phyloP scores from a whole-genome alignment of 2,329 filamentous ascomycete genomes.

The Atkinsonella texensis region DNA sequence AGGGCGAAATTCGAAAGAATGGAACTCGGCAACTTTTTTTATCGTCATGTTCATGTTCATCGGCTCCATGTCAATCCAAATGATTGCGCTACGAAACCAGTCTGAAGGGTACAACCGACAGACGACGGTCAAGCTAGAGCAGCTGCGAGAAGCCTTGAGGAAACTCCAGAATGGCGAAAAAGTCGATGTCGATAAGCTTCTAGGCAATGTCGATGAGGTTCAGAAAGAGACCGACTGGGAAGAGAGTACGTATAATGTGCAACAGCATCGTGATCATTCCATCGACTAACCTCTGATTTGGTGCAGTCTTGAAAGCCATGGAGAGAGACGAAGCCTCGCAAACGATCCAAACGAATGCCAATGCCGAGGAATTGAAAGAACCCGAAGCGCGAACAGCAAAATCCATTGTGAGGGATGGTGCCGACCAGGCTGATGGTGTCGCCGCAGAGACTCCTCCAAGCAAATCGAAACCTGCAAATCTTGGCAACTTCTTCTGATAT shows the following conservation, averaged over 20 bases:
- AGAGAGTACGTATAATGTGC: slow-evolving; percentile 45
- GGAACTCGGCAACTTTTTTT: slow-evolving; percentile 75
- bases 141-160: slow-evolving; percentile 65
- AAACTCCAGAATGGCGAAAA: slow-evolving; percentile 59
- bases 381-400: slow-evolving; percentile 10
- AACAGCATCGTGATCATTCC: background rate
- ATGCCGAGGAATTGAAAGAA: slow-evolving; percentile 24
- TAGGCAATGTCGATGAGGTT: slow-evolving; percentile 63
- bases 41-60: slow-evolving; percentile 76
- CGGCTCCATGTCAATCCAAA: slow-evolving; percentile 90
- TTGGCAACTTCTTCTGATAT: slow-evolving; percentile 40
- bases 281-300: slow-evolving; percentile 8
- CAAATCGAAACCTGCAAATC: slow-evolving; percentile 18
- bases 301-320: slow-evolving; percentile 50
- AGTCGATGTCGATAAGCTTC: slow-evolving; percentile 70
- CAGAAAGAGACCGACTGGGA: slow-evolving; percentile 78
- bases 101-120: slow-evolving; percentile 60
- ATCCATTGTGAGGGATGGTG: slow-evolving; percentile 7
- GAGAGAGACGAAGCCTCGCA: slow-evolving; percentile 48
- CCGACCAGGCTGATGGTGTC: slow-evolving; percentile 2
- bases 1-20: slow-evolving; percentile 43
- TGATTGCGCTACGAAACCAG: slow-evolving; percentile 70
- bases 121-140: slow-evolving; percentile 65
- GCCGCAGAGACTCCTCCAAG: slow-evolving; percentile 11
- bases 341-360: slow-evolving; percentile 29